Evolutionary conservation across 2,329 filamentous ascomycete genomes (phyloP), one percentile per base, ranked within the genome.

Genomic region (Penicillium sp.): DNA sequence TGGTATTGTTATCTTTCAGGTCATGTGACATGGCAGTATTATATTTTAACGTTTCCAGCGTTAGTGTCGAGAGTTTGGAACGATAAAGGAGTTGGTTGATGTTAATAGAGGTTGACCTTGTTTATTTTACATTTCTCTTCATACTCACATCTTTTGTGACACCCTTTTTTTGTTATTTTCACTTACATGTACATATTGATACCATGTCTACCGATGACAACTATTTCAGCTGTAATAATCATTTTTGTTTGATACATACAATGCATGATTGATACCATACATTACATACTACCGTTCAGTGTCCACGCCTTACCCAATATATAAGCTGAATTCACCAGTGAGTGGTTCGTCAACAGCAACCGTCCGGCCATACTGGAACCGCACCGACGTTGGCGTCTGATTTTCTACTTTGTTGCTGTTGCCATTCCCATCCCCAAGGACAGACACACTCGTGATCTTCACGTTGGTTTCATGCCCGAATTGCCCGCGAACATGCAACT

Each of bases 361-460:
- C 40, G 46, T 58, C 50, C 45, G 40, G 1, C 55, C 50, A 24
- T 30, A 14, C 26, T 42, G 38, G 35, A 24, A 16, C 6, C 16
- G 30, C 33, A 47, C 3, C 30, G 18, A 18, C 12, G 30, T 18
- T 24, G 53, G 33, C 46, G 35, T 26, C 18, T 50, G 26, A 1
- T n/a, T n/a, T n/a, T 21, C 18, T 11, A 4, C 26, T 7, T 26
- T 23, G 3, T 24, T 23, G 11, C 3, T 18, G 18, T 7, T 24
- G 28, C 20, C 6, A 23, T 35, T 45, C 21, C n/a, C 26, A 23
- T 55, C 50, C 4, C 69, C 69, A 16, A 73, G 61, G n/a, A 75
- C 48, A 1, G 65, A 72, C 28, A 74, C 63, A 14, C 62, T 63
- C 47, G 71, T 67, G 43, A 75, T 62, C 21, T 58, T 59, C 18